These are phyloP conservation scores for Dactylis glomerata DNA, from an alignment of 176 grass and related monocot genomes.

Conservation along the genomic window DNA sequence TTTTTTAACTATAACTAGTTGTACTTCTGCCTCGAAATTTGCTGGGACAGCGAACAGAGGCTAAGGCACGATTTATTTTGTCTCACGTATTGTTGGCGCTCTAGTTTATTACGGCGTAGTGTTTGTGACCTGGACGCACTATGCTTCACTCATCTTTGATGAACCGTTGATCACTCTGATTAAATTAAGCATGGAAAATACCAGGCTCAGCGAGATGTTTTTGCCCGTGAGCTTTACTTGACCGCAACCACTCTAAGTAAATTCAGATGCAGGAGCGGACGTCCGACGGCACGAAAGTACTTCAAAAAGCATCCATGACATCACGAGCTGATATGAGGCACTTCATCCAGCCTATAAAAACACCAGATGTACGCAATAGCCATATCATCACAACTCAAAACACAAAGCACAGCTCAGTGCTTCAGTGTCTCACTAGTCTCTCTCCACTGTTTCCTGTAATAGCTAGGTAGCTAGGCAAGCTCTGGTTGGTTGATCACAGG, in stretches of 20 bases:
- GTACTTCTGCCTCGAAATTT: no score
- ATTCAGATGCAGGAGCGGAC: conserved; percentile 13
- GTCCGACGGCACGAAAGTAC: conserved; percentile 26
- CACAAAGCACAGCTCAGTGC: no score
- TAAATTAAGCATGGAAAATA: neutral
- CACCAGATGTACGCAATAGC: neutral
- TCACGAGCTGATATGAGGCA: neutral
- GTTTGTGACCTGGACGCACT: neutral
- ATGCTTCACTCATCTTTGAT: neutral
- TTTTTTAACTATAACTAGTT: no score
- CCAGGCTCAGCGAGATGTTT: neutral
- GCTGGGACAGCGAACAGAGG: neutral
- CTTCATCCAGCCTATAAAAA: conserved; percentile 13
- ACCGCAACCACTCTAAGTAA: conserved; percentile 1
- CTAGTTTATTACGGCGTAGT: conserved; percentile 10
- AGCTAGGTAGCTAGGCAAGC: no score
- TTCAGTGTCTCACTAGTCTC: no score
- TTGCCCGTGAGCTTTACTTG: neutral
- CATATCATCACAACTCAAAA: neutral
- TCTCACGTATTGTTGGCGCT: conserved; percentile 1
- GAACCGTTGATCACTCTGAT: neutral
- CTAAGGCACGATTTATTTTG: neutral
- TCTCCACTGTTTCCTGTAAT: no score
- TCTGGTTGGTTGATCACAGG: no score
- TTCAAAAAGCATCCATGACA: neutral